Base-by-base conservation (phyloP, 345 rosid genomes). In the Brassica cretica region DNA sequence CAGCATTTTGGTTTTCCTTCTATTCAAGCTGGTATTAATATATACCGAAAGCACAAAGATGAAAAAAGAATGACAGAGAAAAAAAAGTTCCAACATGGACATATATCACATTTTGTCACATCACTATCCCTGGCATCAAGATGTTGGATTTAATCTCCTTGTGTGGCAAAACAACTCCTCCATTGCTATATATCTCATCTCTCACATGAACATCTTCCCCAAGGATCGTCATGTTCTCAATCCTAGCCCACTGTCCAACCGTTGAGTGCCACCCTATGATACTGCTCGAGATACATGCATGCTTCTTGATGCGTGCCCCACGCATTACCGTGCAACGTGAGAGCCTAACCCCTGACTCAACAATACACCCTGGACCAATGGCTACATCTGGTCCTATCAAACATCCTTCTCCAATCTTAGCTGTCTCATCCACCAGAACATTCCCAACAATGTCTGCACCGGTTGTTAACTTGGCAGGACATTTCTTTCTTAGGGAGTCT, bases 241-340 rank as follows among this genome's bases (percentile, higher is more conserved):
- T 90, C 27, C 99, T 81, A 0, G 99, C 92, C 99, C 99, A 95
- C 61, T 91, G 96, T 8, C 99, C 99, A 2, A 95, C 89, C 0
- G 99, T 95, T 33, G 97, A 95, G 80, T 95, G 98, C 99, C 99
- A 95, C 24, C 99, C 99, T 0, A 95, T 85, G 74, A 95, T 95
- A 70, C 99, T 95, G 82, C 97, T 86, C 16, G 98, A 93, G 75
- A 95, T 81, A 81, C 99, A 95, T 0, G 99, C 94, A 8, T 95
- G 99, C 78, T 91, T 93, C 89, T 95, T 95, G 84, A 95, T 85
- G 24, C 97, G 88, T 24, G 86, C 99, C 4, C 99, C 98, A 1
- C 98, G 92, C 99, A 95, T 95, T 24, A 95, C 89, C 0, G 99
- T 90, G 90, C 98, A 95, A 2, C 93, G 90, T 3, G 98, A 95